Base-by-base conservation (phyloP, 2,329 filamentous ascomycete genomes). In the Xylaria sp. region DNA sequence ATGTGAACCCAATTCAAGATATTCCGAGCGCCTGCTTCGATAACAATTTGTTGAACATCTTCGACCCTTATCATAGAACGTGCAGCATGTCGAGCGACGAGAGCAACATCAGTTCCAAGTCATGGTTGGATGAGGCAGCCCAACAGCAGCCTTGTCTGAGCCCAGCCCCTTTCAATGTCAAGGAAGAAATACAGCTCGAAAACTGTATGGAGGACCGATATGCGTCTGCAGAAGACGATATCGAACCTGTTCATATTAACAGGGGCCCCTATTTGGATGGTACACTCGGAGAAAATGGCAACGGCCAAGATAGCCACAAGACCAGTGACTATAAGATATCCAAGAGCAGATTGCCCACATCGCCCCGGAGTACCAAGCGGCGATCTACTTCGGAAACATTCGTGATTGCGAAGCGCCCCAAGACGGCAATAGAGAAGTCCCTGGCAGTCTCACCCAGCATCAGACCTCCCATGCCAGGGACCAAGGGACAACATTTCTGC, bases 31-130 rank as follows among this genome's bases (percentile, higher is more conserved):
- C 56, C 39, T 69, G 64, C 63, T 70, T 70, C 35, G 72, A 71
- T 18, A 71, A 74, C 11, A 60, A 55, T 42, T 61, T 62, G 48
- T 46, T 59, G n/a, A 51, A 46, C 13, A 49, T 66, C 19, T 66
- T 69, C 11, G 11, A 10, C 18, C 70, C 73, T 8, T 63, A 69
- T 35, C 56, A 62, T 2, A 68, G 67, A 11, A 67, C 65, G 19
- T 69, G 67, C 57, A 73, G 70, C 54, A 72, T 72, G 65, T 73
- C 70, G n/a, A 75, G 69, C 62, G 69, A 73, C 39, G 65, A 68
- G 35, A 69, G 66, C 58, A 61, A 60, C 16, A 50, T 55, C 35
- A 68, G 67, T 23, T 35, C 63, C 19, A 67, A 70, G 48, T 54
- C 59, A 30, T 61, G 61, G 44, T 61, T 56, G n/a, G 61, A 59